Evolutionary conservation across 257 asterid species (phyloP), one percentile per base, ranked within the genome.

Genomic region (Thymus mandschuricus): DNA sequence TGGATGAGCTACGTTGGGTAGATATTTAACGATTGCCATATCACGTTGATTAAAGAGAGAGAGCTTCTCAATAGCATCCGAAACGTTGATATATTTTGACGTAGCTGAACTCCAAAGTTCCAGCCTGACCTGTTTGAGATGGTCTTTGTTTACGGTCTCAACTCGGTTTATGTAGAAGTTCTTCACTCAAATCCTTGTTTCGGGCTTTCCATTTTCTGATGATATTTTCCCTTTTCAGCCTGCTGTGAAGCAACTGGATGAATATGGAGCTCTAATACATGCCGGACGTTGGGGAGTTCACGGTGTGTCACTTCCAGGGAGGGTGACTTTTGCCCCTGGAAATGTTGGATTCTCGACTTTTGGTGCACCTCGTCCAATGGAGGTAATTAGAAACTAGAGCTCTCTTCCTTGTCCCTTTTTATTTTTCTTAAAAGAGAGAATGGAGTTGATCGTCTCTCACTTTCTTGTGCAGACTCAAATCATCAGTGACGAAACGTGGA

Each of bases 321-420:
- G 97, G 82, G 97, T 89, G 64, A 94, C 99, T 27, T 94, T 91
- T 84, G 92, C 97, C 55, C 99, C 99, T 51, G 99, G 99, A 70
- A 94, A 94, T 84, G 90, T 86, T 49, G 99, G 99, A 35, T 91
- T 91, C 76, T 62, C 86, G 43, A 91, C 97, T 52, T 94, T 94
- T 79, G 99, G 99, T 74, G 95, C 97, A 70, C 87, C 97, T 35
- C 91, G 99, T 77, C 99, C 97, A 4, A 84, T 87, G 95, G 93
- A 89, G 95, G 99, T 92, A 73, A 70, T 84, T 64, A 40, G 15
- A 48, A 21, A 44, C 27, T 46, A 15, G 31, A 40, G n/a, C 15
- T 43, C 52, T 34, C 28, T 60, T 49, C 66, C 57, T 72, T 58
- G 64, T 62, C 29, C 21, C 5, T 51, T 10, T 4, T 15, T n/a